Evolutionary conservation across 2,329 filamentous ascomycete genomes (phyloP), one percentile per base, ranked within the genome.

Genomic region (Diaporthe sp.): DNA sequence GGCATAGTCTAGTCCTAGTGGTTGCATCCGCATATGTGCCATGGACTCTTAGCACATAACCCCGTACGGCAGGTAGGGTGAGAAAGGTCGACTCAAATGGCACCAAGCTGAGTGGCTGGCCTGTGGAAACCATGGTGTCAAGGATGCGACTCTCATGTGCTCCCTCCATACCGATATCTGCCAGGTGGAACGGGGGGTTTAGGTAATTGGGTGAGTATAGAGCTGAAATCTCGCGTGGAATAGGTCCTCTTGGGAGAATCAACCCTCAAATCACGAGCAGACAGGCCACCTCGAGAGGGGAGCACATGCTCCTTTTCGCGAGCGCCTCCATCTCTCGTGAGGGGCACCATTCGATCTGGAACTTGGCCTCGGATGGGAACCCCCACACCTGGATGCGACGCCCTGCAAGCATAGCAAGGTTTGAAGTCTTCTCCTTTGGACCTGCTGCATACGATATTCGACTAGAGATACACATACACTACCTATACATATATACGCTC

Each of bases 241-340:
- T 52, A 54, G 45, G 45, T 6, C 22, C 30, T 12, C 13, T 52
- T 13, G 13, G 22, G 28, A 7, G 28, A 28, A n/a, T 19, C n/a
- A 33, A 40, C n/a, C 33, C n/a, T 54, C 64, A 68, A 68, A 54
- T 54, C 64, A 68, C 47, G 33, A 68, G 64, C 64, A 54, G 47
- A 25, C 64, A 52, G 64, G 19, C 61, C 47, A 67, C 38, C 28
- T 25, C 38, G 19, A 45, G 58, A 58, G 38, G 42, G 17, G 60
- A 47, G 28, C 60, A 50, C 60, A 47, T 66, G 60, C 60, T 17
- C 60, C 28, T 19, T n/a, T 47, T 33, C 40, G 28, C 28, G 22
- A 38, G 30, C 45, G 45, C 61, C 45, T 28, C 28, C 42, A 25
- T 52, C 42, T 35, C 28, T 66, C 17, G 42, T 50, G 61, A 67